Evolutionary conservation across 306 rosid species (phyloP).

Genomic region (Vigna nakashimae): DNA sequence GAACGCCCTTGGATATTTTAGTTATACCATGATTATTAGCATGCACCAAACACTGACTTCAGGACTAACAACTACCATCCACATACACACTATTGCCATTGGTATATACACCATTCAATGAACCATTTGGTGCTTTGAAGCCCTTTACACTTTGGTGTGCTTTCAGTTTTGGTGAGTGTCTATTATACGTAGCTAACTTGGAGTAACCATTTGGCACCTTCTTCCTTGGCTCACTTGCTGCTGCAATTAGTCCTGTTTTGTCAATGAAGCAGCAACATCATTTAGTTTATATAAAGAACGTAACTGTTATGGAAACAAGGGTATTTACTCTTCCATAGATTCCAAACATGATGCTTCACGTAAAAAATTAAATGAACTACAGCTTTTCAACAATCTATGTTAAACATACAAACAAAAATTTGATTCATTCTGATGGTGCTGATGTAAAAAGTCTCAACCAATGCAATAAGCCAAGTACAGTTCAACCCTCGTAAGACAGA

Average conservation of each 20-base stretch:
- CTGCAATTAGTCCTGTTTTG: constrained; percentile 74
- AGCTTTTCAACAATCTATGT: background rate
- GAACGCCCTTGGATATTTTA: constrained; percentile 50
- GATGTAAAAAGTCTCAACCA: background rate
- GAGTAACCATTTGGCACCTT: constrained; percentile 43
- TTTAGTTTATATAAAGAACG: constrained; percentile 13
- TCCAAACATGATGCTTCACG: background rate
- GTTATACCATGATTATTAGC: constrained; percentile 38
- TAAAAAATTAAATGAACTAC: background rate
- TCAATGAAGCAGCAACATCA: constrained; percentile 15
- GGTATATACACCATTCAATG: constrained; percentile 62
- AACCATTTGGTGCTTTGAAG: constrained; percentile 65
- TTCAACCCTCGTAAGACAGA: background rate
- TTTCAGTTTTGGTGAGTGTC: constrained; percentile 55
- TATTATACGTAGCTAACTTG: constrained; percentile 49
- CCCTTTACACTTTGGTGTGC: constrained; percentile 59
- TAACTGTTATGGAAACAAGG: background rate
- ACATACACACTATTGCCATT: constrained; percentile 70
- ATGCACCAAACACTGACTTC: constrained; percentile 32
- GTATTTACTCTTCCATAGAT: constrained; percentile 6
- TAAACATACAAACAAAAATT: background rate
- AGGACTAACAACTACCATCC: constrained; percentile 49
- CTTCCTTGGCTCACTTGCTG: constrained; percentile 60
- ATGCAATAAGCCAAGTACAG: constrained; percentile 2
- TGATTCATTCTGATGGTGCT: background rate